These are phyloP conservation scores for Pythium scleroteichum DNA, from an alignment of 352 stramenopile genomes.

Conservation along the genomic window DNA sequence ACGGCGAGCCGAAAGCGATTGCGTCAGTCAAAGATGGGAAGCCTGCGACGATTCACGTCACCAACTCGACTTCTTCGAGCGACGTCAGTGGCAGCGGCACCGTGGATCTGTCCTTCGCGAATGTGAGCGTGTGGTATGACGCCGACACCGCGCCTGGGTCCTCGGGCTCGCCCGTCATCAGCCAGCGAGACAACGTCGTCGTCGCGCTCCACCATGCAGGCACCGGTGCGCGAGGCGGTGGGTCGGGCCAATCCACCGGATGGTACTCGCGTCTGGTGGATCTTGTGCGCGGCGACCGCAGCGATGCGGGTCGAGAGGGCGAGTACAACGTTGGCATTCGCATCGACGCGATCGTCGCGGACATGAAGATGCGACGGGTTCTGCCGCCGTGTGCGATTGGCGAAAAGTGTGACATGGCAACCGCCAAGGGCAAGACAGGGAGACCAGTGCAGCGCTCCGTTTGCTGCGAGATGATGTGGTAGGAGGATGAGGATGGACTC, in stretches of 20 bases:
- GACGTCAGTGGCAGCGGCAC: background rate
- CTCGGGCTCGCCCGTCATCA: conserved; percentile 61
- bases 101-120: background rate
- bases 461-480: conserved; percentile 9
- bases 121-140: conserved; percentile 59
- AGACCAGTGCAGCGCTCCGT: background rate
- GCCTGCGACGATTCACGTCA: conserved; percentile 24
- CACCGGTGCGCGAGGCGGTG: background rate
- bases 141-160: conserved; percentile 70
- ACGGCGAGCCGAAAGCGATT: conserved; percentile 62
- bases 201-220: conserved; percentile 69
- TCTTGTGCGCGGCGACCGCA: conserved; percentile 1
- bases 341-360: conserved; percentile 39
- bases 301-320: background rate
- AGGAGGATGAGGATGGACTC: too few relatives aligned
- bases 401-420: conserved; percentile 1
- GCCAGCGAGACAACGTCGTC: conserved; percentile 59
- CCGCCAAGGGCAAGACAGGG: background rate
- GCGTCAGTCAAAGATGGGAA: conserved; percentile 45
- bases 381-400: conserved; percentile 33
- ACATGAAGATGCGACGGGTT: conserved; percentile 23
- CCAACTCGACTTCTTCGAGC: background rate
- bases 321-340: conserved; percentile 40
- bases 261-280: conserved; percentile 14
- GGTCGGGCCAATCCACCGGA: background rate